Evolutionary conservation across 1,139 yeast genomes (phyloP), one percentile per base, ranked within the genome.

Genomic region (Suhomyces yuchorum): DNA sequence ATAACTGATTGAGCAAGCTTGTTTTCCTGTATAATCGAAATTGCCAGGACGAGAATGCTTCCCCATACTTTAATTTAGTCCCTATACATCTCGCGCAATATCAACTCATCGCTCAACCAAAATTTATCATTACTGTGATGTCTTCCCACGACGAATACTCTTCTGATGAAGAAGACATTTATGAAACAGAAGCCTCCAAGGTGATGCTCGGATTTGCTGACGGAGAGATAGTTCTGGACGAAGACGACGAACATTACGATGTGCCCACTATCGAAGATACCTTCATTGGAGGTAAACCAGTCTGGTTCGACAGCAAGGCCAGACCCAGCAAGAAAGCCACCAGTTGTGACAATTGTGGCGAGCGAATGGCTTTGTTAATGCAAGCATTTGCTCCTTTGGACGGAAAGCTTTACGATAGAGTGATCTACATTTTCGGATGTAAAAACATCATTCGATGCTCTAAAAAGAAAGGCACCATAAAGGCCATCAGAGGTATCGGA

Each of bases 361-460:
- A 70, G 11, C 69, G 75, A 28, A 74, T 90, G 85, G 82, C 88
- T 8, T 68, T 92, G 43, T 70, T 91, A 35, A 68, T 85, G 2
- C 98, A 93, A 64, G 86, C 93, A 1, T 85, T 78, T 66, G 86
- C 96, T 1, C 95, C 96, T 1, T 65, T 89, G 41, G 88, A 83
- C 24, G 79, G 78, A 34, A 77, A 84, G n/a, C 68, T 79, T 43
- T 89, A 91, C 61, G 97, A 91, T 58, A 77, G 99, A 49, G 84
- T 84, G 11, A 66, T 93, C 23, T 93, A 93, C 61, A 77, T 92
- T 0, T 87, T 92, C 65, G 83, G 83, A 1, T 93, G 99, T 67
- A 71, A 77, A 41, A 76, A 81, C 44, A 69, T 83, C 0, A 58
- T 55, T 2, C 56, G 54, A 8, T 93, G 98, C 62, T 78, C 86